These are phyloP conservation scores for Lathyrus aphaca DNA, from an alignment of 306 rosid species.

Conservation along the genomic window DNA sequence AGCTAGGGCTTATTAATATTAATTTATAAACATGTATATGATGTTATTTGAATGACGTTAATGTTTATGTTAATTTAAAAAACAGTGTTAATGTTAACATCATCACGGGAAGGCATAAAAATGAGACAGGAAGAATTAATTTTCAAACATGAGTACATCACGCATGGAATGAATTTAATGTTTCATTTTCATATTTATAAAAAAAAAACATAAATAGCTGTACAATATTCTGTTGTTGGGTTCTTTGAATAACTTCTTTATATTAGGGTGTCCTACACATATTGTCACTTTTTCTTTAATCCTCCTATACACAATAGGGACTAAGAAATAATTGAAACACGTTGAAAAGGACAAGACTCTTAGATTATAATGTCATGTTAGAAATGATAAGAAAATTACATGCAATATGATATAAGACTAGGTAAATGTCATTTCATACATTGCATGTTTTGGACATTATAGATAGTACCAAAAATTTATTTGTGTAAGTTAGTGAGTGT, in stretches of 20 bases:
- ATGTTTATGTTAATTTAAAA: neutral
- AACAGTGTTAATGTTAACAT: neutral
- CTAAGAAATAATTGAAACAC: conserved; percentile 39
- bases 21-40: neutral
- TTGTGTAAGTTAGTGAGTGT: neutral
- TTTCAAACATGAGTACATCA: conserved; percentile 25
- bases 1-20: conserved; percentile 33
- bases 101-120: conserved; percentile 28
- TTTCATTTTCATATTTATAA: conserved; percentile 9
- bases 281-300: conserved; percentile 42
- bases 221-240: conserved; percentile 41
- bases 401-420: conserved; percentile 32
- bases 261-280: conserved; percentile 48
- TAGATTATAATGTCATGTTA: neutral
- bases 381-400: conserved; percentile 23
- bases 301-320: conserved; percentile 43
- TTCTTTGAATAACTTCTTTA: conserved; percentile 43
- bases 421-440: conserved; percentile 25
- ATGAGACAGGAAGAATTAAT: conserved; percentile 9
- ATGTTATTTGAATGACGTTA: too few relatives aligned
- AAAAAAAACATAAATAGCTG: conserved; percentile 43
- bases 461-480: conserved; percentile 21
- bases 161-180: conserved; percentile 27
- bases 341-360: conserved; percentile 30
- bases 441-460: conserved; percentile 16